Conservation (phyloP, 192 early-diverging fungal species). For the Helicostylum pulchrum region DNA sequence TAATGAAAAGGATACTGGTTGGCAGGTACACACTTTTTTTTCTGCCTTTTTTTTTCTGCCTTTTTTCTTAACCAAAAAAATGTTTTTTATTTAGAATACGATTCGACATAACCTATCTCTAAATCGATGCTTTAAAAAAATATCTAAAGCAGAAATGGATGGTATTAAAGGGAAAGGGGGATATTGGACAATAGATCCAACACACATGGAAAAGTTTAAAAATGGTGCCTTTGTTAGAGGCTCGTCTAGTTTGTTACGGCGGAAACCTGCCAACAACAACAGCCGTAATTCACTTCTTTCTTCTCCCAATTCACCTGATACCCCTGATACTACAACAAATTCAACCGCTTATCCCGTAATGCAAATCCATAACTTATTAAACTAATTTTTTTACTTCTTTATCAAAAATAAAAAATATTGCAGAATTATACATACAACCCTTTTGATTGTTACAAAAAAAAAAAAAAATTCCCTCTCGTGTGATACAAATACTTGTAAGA, state of each 20-base stretch:
- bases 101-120: slow-evolving; percentile 90
- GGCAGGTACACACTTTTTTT: slow-evolving; percentile 59
- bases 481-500: too few relatives aligned
- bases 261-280: slow-evolving; percentile 16
- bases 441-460: too few relatives aligned
- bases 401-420: too few relatives aligned
- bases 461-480: too few relatives aligned
- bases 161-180: slow-evolving; percentile 63
- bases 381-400: slow-evolving; percentile 3
- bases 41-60: not conserved
- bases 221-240: slow-evolving; percentile 40
- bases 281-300: not conserved
- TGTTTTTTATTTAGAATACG: too few relatives aligned
- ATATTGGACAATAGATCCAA: slow-evolving; percentile 59
- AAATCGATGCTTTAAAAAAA: slow-evolving; percentile 75
- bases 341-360: slow-evolving; percentile 10
- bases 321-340: not conserved
- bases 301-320: not conserved
- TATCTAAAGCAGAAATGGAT: slow-evolving; percentile 54
- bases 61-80: too few relatives aligned
- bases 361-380: slow-evolving; percentile 29
- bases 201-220: slow-evolving; percentile 32
- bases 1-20: slow-evolving; percentile 68
- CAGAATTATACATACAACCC: too few relatives aligned
- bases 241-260: slow-evolving; percentile 19